phyloP scores from a whole-genome alignment of 2,329 filamentous ascomycete species.

The Apiospora kogelbergensis region DNA sequence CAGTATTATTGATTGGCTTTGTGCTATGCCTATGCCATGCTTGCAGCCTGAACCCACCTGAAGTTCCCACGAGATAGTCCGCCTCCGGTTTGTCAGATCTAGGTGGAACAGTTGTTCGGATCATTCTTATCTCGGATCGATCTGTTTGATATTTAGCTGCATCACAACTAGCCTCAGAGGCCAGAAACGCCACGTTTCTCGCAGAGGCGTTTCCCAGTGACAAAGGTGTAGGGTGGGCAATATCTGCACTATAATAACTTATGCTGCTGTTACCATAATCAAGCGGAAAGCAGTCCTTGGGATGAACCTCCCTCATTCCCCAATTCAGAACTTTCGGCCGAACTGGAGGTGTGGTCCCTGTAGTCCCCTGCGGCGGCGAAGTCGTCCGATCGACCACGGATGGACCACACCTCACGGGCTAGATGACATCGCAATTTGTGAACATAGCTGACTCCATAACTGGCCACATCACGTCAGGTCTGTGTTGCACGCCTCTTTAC shows the following conservation, averaged over 20 bases:
- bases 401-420: neutral
- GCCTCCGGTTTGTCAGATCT: constrained; percentile 6
- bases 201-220: neutral
- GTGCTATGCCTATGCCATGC: constrained; percentile 3
- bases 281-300: neutral
- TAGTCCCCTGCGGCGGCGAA: neutral
- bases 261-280: neutral
- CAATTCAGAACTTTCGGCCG: neutral
- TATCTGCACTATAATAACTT: neutral
- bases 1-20: neutral
- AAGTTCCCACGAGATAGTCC: neutral
- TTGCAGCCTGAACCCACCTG: neutral
- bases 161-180: neutral
- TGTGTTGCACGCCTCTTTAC: too few relatives aligned
- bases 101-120: neutral
- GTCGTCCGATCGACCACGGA: neutral
- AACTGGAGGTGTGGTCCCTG: constrained; percentile 3
- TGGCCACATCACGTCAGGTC: neutral
- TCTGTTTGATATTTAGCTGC: constrained; percentile 5
- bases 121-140: constrained; percentile 2
- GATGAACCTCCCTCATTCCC: neutral
- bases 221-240: neutral
- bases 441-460: constrained; percentile 4
- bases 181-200: neutral
- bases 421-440: neutral